Evolutionary conservation across 495 filamentous ascomycete species (phyloP).

Genomic region (Podospora pseudocomata): DNA sequence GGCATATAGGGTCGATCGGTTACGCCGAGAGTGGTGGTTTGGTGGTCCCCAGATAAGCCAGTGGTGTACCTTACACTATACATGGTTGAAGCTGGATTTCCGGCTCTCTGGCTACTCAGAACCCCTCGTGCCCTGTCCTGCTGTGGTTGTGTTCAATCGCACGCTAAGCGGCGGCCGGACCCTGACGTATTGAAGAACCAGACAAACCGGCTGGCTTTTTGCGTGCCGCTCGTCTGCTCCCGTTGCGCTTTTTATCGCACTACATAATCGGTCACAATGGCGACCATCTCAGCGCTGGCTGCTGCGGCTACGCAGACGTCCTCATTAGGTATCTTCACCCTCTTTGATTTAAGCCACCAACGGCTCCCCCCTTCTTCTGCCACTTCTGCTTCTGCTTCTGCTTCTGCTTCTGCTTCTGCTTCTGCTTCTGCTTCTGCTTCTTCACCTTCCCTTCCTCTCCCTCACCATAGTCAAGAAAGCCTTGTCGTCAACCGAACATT

Average conservation of each 20-base stretch:
- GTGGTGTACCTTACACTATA: neutral
- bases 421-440: neutral
- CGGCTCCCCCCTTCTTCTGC: conserved; percentile 14
- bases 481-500: conserved; percentile 6
- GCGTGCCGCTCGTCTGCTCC: conserved; percentile 19
- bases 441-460: conserved; percentile 2
- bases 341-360: conserved; percentile 23
- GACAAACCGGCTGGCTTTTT: neutral
- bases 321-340: conserved; percentile 33
- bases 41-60: neutral
- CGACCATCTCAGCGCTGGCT: conserved; percentile 29
- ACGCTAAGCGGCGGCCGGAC: conserved; percentile 8
- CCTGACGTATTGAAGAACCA: conserved; percentile 21
- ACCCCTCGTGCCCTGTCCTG: conserved; percentile 21
- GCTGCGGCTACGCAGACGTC: conserved; percentile 32
- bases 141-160: conserved; percentile 12
- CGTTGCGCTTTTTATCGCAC: conserved; percentile 7
- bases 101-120: conserved; percentile 18
- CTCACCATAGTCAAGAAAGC: neutral
- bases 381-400: neutral
- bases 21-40: neutral
- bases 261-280: conserved; percentile 24
- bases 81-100: conserved; percentile 15
- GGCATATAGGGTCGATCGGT: neutral
- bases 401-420: conserved; percentile 6